phyloP scores from a whole-genome alignment of 371 early-diverging fungal species.

The Mortierella sp. region DNA sequence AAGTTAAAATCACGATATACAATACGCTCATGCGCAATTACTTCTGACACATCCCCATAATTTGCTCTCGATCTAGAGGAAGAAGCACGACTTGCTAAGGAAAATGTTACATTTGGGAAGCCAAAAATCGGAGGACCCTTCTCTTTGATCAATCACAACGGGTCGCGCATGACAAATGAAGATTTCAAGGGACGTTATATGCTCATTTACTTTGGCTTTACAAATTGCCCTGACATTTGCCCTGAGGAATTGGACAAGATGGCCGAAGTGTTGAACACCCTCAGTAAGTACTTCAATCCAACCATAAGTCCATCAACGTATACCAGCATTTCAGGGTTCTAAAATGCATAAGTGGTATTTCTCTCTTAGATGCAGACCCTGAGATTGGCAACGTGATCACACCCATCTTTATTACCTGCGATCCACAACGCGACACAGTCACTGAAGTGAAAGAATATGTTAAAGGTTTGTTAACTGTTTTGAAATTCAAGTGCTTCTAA shows the following conservation, averaged over 20 bases:
- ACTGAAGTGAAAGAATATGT: slow-evolving; percentile 90
- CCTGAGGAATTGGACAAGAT: slow-evolving; percentile 99
- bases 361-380: slow-evolving; percentile 58
- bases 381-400: slow-evolving; percentile 72
- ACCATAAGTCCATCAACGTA: not conserved
- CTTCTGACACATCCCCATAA: not conserved
- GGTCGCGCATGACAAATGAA: slow-evolving; percentile 71
- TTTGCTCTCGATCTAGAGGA: slow-evolving; percentile 19
- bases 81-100: slow-evolving; percentile 58
- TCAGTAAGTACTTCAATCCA: slow-evolving; percentile 66
- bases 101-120: slow-evolving; percentile 70
- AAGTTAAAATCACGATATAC: not conserved
- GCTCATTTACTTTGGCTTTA: slow-evolving; percentile 98
- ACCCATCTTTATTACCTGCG: slow-evolving; percentile 97
- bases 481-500: not conserved
- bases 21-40: too few relatives aligned
- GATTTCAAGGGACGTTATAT: slow-evolving; percentile 85
- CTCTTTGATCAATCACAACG: slow-evolving; percentile 84
- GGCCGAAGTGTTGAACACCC: slow-evolving; percentile 86
- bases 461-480: slow-evolving; percentile 59
- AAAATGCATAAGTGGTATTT: not conserved
- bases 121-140: slow-evolving; percentile 97
- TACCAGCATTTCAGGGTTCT: not conserved
- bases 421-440: slow-evolving; percentile 94
- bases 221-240: slow-evolving; percentile 98